Evolutionary conservation across 73 alveolate species (phyloP), one percentile per base, ranked within the genome.

Genomic region (Paramecium pentaurelia): DNA sequence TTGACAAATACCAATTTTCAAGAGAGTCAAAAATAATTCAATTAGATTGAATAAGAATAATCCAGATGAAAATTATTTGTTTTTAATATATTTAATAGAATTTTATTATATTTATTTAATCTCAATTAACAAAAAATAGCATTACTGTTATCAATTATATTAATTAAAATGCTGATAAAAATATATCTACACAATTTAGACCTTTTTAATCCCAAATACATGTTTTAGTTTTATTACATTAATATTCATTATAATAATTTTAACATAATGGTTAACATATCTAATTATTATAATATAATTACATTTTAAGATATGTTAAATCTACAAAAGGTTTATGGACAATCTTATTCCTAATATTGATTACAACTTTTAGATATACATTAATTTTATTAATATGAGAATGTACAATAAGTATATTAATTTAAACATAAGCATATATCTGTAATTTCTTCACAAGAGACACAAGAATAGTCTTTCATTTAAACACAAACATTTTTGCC

Each of bases 401-500:
- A 42, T 42, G 54, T 42, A 42, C 54, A 42, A 42, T 42, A 42
- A 9, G 1, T 42, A 42, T 7, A 7, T 42, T 42, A 1, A 11
- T 42, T 42, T 38, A 38, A 77, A 40, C 89, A 77, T 38, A 40
- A 4, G 16, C 89, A 77, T 6, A 71, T 3, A 77, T 77, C 89
- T 2, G 40, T 40, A 38, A 77, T 77, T 20, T 77, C 89, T 40
- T 77, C 89, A 77, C 89, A 77, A 77, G 71, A 8, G 1, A 77
- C 89, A 77, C 89, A 77, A 1, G 49, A 16, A 6, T 6, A 44
- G 42, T 77, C 89, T 20, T 14, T 10, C 25, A 77, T 7, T 14
- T 7, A 14, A 27, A 77, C 89, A 77, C 89, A 77, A 22, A 20
- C 27, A 1, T 40, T 7, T 7, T 5, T 38, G 4, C 71, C 89